Percentiles rank a stretch among this genome's conserved stretches.
phyloP scores from a whole-genome alignment of 2,329 filamentous ascomycete species.

The Bretziella fagacearum region DNA sequence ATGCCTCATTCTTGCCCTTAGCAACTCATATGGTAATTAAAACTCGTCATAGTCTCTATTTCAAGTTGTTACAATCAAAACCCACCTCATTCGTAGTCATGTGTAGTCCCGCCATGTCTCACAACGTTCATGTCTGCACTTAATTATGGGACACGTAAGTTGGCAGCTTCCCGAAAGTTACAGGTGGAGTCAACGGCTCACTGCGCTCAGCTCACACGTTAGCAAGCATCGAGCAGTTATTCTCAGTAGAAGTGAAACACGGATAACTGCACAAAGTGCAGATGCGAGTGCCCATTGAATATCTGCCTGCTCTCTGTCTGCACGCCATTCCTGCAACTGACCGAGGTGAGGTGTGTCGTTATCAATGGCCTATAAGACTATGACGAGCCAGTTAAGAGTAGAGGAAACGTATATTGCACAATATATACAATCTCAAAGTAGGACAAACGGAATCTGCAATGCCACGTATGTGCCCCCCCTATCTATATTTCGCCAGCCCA shows the following conservation, averaged over 20 bases:
- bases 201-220: background rate
- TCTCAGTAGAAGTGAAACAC: background rate
- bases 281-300: background rate
- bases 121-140: conserved; percentile 2
- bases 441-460: no score
- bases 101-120: background rate
- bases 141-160: background rate
- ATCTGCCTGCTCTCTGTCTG: background rate
- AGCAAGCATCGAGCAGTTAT: background rate
- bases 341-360: background rate
- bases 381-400: no score
- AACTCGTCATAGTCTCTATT: no score
- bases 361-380: no score
- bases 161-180: background rate
- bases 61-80: background rate
- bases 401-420: no score
- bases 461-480: no score
- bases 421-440: no score
- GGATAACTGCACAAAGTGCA: background rate
- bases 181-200: background rate
- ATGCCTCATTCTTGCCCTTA: background rate
- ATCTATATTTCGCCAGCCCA: no score
- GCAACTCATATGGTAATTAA: background rate
- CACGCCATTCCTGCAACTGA: background rate
- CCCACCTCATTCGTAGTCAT: background rate